Percentiles rank a stretch among this genome's conserved stretches.
Evolutionary conservation across 2,329 filamentous ascomycete genomes (phyloP).

Genomic region (Pseudogymnoascus sp.): DNA sequence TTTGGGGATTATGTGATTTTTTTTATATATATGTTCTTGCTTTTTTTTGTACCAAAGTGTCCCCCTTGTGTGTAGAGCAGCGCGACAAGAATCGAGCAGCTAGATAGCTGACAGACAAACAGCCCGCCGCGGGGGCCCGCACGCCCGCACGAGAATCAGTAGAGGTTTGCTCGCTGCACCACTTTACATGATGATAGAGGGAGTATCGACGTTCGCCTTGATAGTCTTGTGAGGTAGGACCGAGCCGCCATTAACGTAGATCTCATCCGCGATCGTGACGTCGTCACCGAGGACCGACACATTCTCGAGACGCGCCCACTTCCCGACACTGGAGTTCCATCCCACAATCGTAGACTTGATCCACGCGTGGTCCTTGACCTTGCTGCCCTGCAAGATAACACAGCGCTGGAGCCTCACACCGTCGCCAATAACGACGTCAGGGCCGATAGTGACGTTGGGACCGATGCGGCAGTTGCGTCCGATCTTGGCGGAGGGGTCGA

Average conservation of each 20-base stretch:
- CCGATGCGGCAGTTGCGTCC: slow-evolving; percentile 98
- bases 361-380: slow-evolving; percentile 98
- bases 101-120: background rate
- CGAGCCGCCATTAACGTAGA: slow-evolving; percentile 96
- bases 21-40: background rate
- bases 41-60: background rate
- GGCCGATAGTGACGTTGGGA: slow-evolving; percentile 93
- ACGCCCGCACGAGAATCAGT: background rate
- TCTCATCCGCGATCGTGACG: slow-evolving; percentile 94
- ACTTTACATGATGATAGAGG: slow-evolving; percentile 60
- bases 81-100: background rate
- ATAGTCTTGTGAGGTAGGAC: slow-evolving; percentile 98
- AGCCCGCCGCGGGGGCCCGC: background rate
- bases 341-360: slow-evolving; percentile 97
- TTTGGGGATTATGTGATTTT: background rate
- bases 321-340: slow-evolving; percentile 94
- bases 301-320: slow-evolving; percentile 95
- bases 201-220: slow-evolving; percentile 90
- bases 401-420: slow-evolving; percentile 91
- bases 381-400: slow-evolving; percentile 80
- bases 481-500: slow-evolving; percentile 90
- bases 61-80: background rate
- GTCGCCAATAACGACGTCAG: slow-evolving; percentile 85
- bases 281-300: slow-evolving; percentile 97
- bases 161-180: background rate